Percentiles rank a stretch among this genome's conserved stretches.
phyloP scores from a whole-genome alignment of 331 rosid genomes.

The Cucumis variabilis region DNA sequence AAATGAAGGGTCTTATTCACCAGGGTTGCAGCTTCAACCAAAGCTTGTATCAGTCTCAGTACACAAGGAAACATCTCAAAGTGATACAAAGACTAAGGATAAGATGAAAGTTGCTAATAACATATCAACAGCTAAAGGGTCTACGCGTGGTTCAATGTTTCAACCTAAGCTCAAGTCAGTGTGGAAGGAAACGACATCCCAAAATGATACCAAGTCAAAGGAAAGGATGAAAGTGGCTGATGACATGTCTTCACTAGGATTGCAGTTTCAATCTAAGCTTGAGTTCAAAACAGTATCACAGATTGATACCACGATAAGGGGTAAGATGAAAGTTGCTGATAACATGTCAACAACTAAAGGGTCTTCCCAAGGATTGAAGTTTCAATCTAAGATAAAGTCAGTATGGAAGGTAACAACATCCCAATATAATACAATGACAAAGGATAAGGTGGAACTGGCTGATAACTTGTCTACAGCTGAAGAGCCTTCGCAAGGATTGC shows the following conservation, averaged over 20 bases:
- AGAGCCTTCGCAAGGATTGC: neutral
- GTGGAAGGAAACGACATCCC: neutral
- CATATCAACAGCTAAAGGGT: neutral
- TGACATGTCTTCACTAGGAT: neutral
- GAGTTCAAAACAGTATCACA: no score
- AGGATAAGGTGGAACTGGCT: neutral
- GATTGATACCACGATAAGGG: no score
- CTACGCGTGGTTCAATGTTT: neutral
- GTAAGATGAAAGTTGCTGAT: no score
- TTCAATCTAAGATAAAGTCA: neutral
- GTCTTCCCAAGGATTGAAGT: conserved; percentile 5
- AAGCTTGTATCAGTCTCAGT: neutral
- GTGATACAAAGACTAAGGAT: neutral
- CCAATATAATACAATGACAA: neutral
- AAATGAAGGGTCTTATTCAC: conserved; percentile 27
- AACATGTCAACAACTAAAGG: neutral
- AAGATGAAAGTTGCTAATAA: neutral
- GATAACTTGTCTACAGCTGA: neutral
- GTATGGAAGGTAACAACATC: neutral
- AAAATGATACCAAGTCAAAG: neutral
- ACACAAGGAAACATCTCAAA: neutral
- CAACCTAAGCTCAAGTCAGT: neutral
- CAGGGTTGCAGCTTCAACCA: neutral
- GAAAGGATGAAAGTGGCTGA: neutral
- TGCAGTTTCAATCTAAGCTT: no score